Percentiles rank a stretch among this genome's conserved stretches.
Evolutionary conservation across 768 basidiomycete genomes (phyloP).

Genomic region (Xerocomellus dryophilus): DNA sequence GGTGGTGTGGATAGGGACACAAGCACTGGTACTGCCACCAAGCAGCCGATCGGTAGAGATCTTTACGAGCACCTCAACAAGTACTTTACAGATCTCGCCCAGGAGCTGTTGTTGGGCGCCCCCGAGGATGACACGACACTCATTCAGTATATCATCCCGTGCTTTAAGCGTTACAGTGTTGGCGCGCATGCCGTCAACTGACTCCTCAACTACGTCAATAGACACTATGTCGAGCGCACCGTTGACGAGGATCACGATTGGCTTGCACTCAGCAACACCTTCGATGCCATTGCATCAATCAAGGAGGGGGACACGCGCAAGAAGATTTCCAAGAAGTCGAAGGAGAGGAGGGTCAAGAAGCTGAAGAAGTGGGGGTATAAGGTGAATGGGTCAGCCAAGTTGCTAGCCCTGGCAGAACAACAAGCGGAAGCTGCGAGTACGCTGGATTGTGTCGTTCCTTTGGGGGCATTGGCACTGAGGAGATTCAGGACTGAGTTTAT

Average conservation of each 20-base stretch:
- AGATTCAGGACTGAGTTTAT: slow-evolving; percentile 71
- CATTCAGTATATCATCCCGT: slow-evolving; percentile 67
- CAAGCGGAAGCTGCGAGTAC: slow-evolving; percentile 73
- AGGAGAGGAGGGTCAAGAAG: slow-evolving; percentile 40
- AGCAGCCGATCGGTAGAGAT: slow-evolving; percentile 53
- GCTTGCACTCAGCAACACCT: slow-evolving; percentile 48
- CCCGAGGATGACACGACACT: slow-evolving; percentile 66
- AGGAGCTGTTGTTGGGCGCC: slow-evolving; percentile 58
- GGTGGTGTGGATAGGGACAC: slow-evolving; percentile 26
- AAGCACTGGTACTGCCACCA: slow-evolving; percentile 5
- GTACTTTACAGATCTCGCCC: slow-evolving; percentile 60
- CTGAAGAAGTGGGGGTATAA: slow-evolving; percentile 69
- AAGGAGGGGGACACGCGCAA: too few species aligned
- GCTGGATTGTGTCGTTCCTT: slow-evolving; percentile 60
- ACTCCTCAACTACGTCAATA: slow-evolving; percentile 68
- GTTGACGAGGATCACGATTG: slow-evolving; percentile 78
- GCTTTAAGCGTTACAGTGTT: slow-evolving; percentile 65
- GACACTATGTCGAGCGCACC: slow-evolving; percentile 72
- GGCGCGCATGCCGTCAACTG: slow-evolving; percentile 68
- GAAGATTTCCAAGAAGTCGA: too few species aligned
- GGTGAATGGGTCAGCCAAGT: slow-evolving; percentile 48
- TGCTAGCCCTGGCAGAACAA: slow-evolving; percentile 56
- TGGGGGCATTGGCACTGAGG: slow-evolving; percentile 63
- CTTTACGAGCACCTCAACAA: slow-evolving; percentile 71
- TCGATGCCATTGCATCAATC: too few species aligned